Percentiles rank a stretch among this genome's conserved stretches.
phyloP scores from a whole-genome alignment of 805 yeast species.

The Kuraishia borneana region DNA sequence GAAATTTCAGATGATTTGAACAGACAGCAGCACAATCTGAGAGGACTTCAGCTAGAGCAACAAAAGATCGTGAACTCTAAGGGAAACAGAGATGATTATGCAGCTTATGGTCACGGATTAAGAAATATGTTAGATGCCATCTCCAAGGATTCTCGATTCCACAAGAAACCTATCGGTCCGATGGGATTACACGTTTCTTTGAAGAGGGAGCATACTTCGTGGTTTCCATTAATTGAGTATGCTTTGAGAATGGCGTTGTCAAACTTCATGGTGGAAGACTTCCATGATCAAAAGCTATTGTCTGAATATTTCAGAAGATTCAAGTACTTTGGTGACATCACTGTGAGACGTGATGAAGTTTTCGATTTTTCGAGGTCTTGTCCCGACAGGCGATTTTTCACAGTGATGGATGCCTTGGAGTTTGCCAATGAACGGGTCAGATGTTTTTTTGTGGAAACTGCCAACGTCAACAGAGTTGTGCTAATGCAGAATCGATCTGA shows the following conservation, averaged over 20 bases:
- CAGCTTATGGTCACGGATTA: conserved; percentile 42
- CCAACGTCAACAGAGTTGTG: conserved; percentile 46
- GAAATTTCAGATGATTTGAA: neutral
- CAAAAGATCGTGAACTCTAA: too few species aligned
- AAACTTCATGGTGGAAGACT: conserved; percentile 58
- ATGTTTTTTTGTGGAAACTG: conserved; percentile 53
- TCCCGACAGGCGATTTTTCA: conserved; percentile 28
- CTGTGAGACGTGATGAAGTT: conserved; percentile 42
- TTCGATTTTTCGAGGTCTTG: conserved; percentile 39
- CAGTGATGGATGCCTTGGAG: conserved; percentile 51
- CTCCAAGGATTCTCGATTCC: conserved; percentile 25
- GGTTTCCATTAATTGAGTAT: conserved; percentile 53
- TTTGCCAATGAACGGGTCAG: conserved; percentile 43
- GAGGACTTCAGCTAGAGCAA: too few species aligned
- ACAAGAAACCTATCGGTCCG: conserved; percentile 65
- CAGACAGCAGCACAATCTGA: too few species aligned
- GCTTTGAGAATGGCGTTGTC: conserved; percentile 36
- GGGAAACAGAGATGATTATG: conserved; percentile 21
- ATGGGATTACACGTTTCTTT: conserved; percentile 53
- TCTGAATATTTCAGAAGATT: conserved; percentile 20
- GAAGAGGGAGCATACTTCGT: conserved; percentile 38
- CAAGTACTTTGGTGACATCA: conserved; percentile 24
- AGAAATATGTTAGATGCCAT: conserved; percentile 30
- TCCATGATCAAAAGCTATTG: conserved; percentile 41
- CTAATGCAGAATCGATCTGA: conserved; percentile 37